Conservation (phyloP, 2,329 filamentous ascomycete genomes). For the Canariomyces notabilis region DNA sequence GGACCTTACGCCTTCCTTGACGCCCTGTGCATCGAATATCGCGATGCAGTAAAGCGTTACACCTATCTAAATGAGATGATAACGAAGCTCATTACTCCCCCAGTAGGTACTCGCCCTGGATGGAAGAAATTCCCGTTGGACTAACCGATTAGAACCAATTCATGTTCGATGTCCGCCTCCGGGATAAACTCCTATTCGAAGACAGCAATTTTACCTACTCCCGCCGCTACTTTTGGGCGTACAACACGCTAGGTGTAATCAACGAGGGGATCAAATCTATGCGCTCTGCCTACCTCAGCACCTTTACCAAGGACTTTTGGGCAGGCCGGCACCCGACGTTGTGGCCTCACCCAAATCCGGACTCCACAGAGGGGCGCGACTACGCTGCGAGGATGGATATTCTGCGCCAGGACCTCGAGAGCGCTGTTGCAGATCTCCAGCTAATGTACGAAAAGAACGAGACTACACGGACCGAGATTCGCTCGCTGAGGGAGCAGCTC, state of each 20-base stretch:
- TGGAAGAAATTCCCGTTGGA: no score
- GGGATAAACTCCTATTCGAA: slow-evolving; percentile 57
- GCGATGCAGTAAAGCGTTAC: slow-evolving; percentile 55
- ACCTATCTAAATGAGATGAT: slow-evolving; percentile 52
- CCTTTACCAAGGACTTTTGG: slow-evolving; percentile 56
- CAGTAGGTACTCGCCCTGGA: slow-evolving; percentile 32
- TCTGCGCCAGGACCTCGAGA: slow-evolving; percentile 45
- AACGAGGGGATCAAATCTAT: slow-evolving; percentile 56
- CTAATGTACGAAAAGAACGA: slow-evolving; percentile 48
- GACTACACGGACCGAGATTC: slow-evolving; percentile 49
- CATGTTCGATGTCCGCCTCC: slow-evolving; percentile 51
- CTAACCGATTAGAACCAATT: slow-evolving; percentile 39
- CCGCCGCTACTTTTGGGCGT: slow-evolving; percentile 58
- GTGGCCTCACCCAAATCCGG: slow-evolving; percentile 49
- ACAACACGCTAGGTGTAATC: slow-evolving; percentile 55
- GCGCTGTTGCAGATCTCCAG: slow-evolving; percentile 45
- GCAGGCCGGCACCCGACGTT: slow-evolving; percentile 48
- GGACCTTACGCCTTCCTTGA: slow-evolving; percentile 58
- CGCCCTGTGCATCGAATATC: slow-evolving; percentile 54
- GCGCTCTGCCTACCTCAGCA: slow-evolving; percentile 51
- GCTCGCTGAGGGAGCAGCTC: slow-evolving; percentile 54
- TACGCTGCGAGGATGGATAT: slow-evolving; percentile 45
- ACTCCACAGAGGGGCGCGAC: slow-evolving; percentile 39
- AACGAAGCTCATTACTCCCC: slow-evolving; percentile 54
- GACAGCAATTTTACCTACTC: slow-evolving; percentile 58